Evolutionary conservation across 352 stramenopile genomes (phyloP).

Genomic region (Phytophthora pseudosyringae): DNA sequence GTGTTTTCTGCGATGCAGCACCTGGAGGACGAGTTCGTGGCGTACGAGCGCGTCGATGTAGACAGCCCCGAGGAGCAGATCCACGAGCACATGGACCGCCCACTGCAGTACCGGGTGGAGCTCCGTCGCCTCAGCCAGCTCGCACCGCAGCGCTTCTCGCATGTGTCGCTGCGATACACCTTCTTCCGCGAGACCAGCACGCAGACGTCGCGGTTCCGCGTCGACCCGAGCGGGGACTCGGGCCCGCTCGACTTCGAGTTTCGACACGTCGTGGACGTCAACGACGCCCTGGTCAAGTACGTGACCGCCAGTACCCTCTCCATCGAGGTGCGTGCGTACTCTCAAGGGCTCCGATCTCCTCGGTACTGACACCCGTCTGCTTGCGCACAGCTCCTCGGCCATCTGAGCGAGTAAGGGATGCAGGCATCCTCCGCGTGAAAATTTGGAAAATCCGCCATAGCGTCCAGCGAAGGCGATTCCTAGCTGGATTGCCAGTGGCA

Average conservation of each 20-base stretch:
- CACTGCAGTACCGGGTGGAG: slow-evolving; percentile 52
- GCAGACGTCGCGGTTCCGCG: slow-evolving; percentile 31
- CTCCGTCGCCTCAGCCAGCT: slow-evolving; percentile 36
- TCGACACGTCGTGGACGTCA: slow-evolving; percentile 57
- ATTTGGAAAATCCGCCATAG: slow-evolving; percentile 5
- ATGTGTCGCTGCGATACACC: slow-evolving; percentile 48
- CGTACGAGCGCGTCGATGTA: slow-evolving; percentile 37
- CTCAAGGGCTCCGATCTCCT: slow-evolving; percentile 5
- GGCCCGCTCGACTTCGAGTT: slow-evolving; percentile 31
- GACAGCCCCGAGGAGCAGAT: slow-evolving; percentile 60
- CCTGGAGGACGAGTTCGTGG: slow-evolving; percentile 36
- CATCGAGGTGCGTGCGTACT: slow-evolving; percentile 45
- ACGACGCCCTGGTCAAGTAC: slow-evolving; percentile 58
- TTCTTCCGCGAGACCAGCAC: slow-evolving; percentile 50
- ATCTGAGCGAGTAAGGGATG: slow-evolving; percentile 17
- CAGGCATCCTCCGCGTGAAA: not conserved
- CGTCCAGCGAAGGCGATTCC: not conserved
- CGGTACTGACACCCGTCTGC: slow-evolving; percentile 2
- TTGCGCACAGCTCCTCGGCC: slow-evolving; percentile 27
- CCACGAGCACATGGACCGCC: slow-evolving; percentile 57
- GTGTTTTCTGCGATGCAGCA: slow-evolving; percentile 9
- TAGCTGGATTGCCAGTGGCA: not conserved
- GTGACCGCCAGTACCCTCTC: slow-evolving; percentile 47
- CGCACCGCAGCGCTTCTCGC: slow-evolving; percentile 41
- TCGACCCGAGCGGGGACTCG: slow-evolving; percentile 16